Percentiles rank a stretch among this genome's conserved stretches.
Evolutionary conservation across 2,329 filamentous ascomycete genomes (phyloP).

Genomic region (Bipolaris victoriae): DNA sequence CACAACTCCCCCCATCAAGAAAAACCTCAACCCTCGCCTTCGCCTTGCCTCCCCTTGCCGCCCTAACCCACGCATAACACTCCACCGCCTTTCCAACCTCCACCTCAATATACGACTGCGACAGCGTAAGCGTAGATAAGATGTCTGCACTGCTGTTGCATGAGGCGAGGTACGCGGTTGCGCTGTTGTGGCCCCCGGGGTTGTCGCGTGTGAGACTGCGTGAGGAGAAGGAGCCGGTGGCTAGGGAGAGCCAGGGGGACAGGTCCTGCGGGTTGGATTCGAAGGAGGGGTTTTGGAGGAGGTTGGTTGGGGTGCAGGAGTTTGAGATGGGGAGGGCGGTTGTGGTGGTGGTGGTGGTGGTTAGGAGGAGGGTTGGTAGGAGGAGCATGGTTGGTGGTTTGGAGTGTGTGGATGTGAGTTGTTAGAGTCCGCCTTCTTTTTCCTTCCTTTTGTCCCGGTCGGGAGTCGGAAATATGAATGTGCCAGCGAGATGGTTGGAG

Average conservation of each 20-base stretch:
- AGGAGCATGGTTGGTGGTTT: neutral
- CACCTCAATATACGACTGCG: slow-evolving; percentile 21
- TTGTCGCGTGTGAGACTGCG: slow-evolving; percentile 11
- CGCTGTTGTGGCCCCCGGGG: slow-evolving; percentile 10
- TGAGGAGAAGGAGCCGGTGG: slow-evolving; percentile 22
- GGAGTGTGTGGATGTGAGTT: neutral
- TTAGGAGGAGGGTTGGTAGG: neutral
- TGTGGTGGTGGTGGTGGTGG: neutral
- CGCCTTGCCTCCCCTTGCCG: slow-evolving; percentile 6
- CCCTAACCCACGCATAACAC: slow-evolving; percentile 22
- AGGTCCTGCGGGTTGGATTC: slow-evolving; percentile 8
- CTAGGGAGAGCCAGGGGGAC: slow-evolving; percentile 25
- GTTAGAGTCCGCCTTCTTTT: too few relatives aligned
- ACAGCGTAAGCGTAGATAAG: slow-evolving; percentile 16
- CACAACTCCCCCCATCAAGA: slow-evolving; percentile 24
- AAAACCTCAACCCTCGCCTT: slow-evolving; percentile 25
- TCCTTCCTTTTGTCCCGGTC: too few relatives aligned
- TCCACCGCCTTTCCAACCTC: slow-evolving; percentile 3
- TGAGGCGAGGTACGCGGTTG: slow-evolving; percentile 15
- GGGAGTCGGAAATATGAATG: too few relatives aligned
- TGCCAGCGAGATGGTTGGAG: too few relatives aligned
- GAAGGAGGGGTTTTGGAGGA: slow-evolving; percentile 28
- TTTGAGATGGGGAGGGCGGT: slow-evolving; percentile 1
- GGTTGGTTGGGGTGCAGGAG: slow-evolving; percentile 16
- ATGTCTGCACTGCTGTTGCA: slow-evolving; percentile 21